These are phyloP conservation scores for Hymenoscyphus scutula DNA, from an alignment of 2,329 filamentous ascomycete species.

Conservation along the genomic window DNA sequence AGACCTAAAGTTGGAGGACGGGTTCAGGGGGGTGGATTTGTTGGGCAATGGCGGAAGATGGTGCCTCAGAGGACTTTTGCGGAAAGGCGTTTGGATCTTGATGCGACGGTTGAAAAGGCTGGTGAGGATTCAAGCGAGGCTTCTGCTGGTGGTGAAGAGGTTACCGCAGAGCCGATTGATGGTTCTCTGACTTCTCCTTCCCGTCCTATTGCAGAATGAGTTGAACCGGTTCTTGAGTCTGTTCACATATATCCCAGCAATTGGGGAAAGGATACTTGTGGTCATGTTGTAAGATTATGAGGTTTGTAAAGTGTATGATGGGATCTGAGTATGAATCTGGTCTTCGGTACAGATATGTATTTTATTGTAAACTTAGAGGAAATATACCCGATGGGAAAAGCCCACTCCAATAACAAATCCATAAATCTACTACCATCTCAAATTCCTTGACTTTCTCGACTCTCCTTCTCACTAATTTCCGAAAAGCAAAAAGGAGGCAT, in stretches of 20 bases:
- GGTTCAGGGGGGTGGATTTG: conserved; percentile 49
- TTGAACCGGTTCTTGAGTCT: neutral
- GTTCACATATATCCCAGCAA: neutral
- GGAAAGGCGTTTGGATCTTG: neutral
- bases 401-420: too few species aligned
- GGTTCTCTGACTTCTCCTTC: too few species aligned
- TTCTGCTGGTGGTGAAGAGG: too few species aligned
- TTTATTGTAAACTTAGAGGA: neutral
- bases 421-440: too few species aligned
- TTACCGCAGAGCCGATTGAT: too few species aligned
- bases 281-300: neutral
- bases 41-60: conserved; percentile 42
- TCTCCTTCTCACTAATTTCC: too few species aligned
- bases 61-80: neutral
- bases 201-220: too few species aligned
- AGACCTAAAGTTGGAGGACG: conserved; percentile 49
- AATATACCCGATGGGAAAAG: neutral
- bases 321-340: neutral
- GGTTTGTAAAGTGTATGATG: neutral
- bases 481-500: neutral
- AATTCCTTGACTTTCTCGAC: too few species aligned
- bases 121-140: too few species aligned
- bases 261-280: neutral
- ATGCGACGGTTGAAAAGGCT: neutral
- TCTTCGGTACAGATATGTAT: neutral